Conservation (phyloP, 1,139 yeast genomes). For the Protomyces arabidopsidicola region DNA sequence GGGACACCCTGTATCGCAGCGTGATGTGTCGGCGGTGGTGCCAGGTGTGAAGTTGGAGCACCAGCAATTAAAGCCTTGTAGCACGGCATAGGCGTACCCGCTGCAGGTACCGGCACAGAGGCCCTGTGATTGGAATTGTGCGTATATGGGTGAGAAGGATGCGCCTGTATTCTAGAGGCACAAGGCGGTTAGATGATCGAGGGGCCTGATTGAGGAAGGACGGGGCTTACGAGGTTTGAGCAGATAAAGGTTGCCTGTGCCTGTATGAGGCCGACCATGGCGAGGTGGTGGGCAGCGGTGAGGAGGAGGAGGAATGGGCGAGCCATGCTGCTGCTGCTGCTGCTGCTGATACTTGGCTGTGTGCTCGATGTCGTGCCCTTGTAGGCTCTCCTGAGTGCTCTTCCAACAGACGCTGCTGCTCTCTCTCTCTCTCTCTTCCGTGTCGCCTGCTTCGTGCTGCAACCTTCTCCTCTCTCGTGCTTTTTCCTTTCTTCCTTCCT, state of each 20-base stretch:
- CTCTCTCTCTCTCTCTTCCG: no score
- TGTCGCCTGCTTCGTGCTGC: no score
- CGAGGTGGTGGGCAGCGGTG: background rate
- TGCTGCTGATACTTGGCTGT: no score
- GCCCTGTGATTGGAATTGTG: constrained; percentile 52
- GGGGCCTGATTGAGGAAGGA: background rate
- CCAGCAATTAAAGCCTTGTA: constrained; percentile 54
- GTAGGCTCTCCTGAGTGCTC: no score
- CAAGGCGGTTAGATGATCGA: background rate
- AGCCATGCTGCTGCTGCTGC: background rate
- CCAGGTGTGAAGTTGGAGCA: constrained; percentile 54
- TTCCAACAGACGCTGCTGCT: no score
- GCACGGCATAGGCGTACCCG: constrained; percentile 55
- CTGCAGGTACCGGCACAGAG: constrained; percentile 49
- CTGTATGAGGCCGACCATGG: background rate
- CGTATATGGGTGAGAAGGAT: constrained; percentile 32
- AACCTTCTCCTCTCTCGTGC: no score
- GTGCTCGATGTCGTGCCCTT: no score
- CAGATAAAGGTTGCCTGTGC: constrained; percentile 13
- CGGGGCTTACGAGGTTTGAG: background rate
- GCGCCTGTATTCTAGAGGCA: constrained; percentile 10
- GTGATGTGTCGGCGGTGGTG: constrained; percentile 38
- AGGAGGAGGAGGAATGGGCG: background rate
- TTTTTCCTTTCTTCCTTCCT: no score
- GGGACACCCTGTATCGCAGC: constrained; percentile 49